Evolutionary conservation across 805 yeast species (phyloP).

Genomic region (Saccharomycopsis synnaedendra): DNA sequence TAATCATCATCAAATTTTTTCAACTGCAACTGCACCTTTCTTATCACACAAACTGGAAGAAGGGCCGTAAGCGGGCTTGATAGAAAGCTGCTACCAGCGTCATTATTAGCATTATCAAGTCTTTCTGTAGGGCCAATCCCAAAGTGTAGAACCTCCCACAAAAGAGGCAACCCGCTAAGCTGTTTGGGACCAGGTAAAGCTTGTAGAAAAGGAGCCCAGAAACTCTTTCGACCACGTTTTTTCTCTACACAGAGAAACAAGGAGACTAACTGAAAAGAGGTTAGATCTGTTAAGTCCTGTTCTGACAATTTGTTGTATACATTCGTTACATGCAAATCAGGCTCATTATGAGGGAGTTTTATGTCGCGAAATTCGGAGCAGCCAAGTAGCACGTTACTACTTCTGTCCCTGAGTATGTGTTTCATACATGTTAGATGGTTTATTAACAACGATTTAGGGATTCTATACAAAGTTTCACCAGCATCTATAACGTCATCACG

Average conservation of each 20-base stretch:
- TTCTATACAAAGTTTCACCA: conserved; percentile 1
- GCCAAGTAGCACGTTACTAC: too few relatives aligned
- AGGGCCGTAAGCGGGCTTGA: not conserved
- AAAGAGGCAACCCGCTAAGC: conserved; percentile 2
- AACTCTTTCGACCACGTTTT: not conserved
- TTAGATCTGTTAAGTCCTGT: not conserved
- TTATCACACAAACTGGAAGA: not conserved
- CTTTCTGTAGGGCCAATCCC: not conserved
- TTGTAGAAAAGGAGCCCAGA: conserved; percentile 6
- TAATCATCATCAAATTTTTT: conserved; percentile 7
- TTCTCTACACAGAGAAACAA: conserved; percentile 6
- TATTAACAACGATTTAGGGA: conserved; percentile 6
- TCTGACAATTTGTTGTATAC: not conserved
- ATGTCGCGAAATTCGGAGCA: too few relatives aligned
- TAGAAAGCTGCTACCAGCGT: not conserved
- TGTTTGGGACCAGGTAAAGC: conserved; percentile 3
- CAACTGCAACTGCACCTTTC: conserved; percentile 4
- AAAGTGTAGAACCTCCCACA: conserved; percentile 3
- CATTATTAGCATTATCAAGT: not conserved
- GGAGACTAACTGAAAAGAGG: conserved; percentile 10
- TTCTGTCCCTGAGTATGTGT: not conserved
- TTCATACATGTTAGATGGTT: conserved; percentile 8
- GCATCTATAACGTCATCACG: not conserved
- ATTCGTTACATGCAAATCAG: not conserved
- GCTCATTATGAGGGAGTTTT: too few relatives aligned